Base-by-base conservation (phyloP, 768 basidiomycete genomes). In the Wakefieldia striispora region DNA sequence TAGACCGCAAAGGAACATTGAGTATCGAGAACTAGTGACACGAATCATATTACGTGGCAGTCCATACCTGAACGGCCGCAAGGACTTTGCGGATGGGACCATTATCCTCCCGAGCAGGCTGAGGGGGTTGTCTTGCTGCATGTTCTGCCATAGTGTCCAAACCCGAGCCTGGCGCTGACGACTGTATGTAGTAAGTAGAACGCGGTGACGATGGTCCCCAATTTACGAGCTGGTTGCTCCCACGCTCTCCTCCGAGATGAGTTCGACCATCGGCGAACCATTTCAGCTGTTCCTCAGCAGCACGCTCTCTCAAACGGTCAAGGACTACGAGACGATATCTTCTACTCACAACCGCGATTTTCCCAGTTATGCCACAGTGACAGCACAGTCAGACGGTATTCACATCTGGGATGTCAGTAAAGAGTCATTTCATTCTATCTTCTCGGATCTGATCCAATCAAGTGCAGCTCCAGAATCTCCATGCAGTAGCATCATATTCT, bases 311-410 rank as follows among this genome's bases (percentile, higher is more conserved):
- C 57, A 50, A 33, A 59, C 39, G 23, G 2, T 6, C 34, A 0
- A 5, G 9, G 7, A 19, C 21, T 3, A 31, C 50, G 47, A 60
- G n/a, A 53, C 61, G 0, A 9, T 64, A 37, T 68, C 50, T 41
- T 43, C 53, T n/a, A 45, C 55, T 12, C 33, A 60, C 44, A 57
- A 56, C 38, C 31, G 43, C 19, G 45, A 47, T 31, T 64, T 66
- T 37, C 81, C 85, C 34, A 79, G 81, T 23, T 77, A 77, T 72
- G 83, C 78, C 36, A 86, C 86, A 1, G 74, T 88, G 47, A 77
- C 86, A 13, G 83, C 76, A 12, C 86, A 89, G 52, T 78, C 76
- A 54, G 87, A 91, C 48, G 89, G 89, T 26, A 71, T 91, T 34
- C 87, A 91, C 67, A 63, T 91, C 39, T 66, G 87, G 50, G 84